These are phyloP conservation scores for Scutellaria minor DNA, from an alignment of 257 asterid species.

Conservation along the genomic window DNA sequence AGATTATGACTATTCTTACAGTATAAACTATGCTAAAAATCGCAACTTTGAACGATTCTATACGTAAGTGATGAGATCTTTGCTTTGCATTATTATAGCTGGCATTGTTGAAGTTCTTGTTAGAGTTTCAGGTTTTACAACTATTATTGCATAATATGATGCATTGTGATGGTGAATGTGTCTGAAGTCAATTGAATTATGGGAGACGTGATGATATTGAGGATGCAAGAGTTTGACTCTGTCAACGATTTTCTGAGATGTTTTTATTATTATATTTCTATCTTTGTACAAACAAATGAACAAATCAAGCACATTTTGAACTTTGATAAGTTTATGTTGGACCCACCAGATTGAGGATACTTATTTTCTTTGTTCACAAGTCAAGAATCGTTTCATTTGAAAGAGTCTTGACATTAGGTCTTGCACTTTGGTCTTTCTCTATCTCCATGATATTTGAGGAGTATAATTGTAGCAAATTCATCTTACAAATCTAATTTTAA, in stretches of 20 bases:
- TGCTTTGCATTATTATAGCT: background rate
- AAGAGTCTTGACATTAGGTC: too few species aligned
- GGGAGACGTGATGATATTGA: slow-evolving; percentile 14
- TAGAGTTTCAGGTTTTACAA: background rate
- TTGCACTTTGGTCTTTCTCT: too few species aligned
- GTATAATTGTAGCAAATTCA: too few species aligned
- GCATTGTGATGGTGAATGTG: slow-evolving; percentile 30
- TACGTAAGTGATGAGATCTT: background rate
- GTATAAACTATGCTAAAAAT: too few species aligned
- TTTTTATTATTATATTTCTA: background rate
- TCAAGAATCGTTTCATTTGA: too few species aligned
- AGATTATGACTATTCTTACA: too few species aligned
- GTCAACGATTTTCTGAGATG: background rate
- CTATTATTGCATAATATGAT: background rate
- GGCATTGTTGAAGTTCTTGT: background rate
- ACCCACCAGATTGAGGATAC: too few species aligned
- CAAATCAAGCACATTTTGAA: background rate
- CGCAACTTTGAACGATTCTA: background rate
- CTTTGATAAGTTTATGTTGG: background rate
- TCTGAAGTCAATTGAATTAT: slow-evolving; percentile 27
- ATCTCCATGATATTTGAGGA: too few species aligned
- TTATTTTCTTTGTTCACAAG: too few species aligned
- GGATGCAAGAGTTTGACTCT: background rate
- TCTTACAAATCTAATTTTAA: too few species aligned
- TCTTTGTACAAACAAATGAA: background rate